Base-by-base conservation (phyloP, 228 moss, liverwort and hornwort species). In the Sphagnum magellanicum region DNA sequence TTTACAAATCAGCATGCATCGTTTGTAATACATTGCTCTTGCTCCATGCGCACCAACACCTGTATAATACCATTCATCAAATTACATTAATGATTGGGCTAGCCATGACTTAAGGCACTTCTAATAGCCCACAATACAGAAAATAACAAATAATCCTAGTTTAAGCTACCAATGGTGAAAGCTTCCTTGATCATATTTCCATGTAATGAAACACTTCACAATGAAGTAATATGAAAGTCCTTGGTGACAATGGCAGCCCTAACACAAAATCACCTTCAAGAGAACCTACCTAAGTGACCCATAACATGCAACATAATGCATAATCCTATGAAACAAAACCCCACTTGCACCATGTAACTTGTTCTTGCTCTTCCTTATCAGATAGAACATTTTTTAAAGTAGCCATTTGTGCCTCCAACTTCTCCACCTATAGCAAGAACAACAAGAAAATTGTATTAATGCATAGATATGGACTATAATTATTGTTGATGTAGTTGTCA, bases 11-110 rank as follows among this genome's bases (percentile, higher is more conserved):
- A 84, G 66, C 90, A 86, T 16, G 88, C 87, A 71, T 92, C 88
- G 61, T 92, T 91, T 64, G 81, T 81, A 61, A 74, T 83, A 65
- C 77, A 81, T 60, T 85, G 88, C 79, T 95, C 94, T 75, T 85
- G 83, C 79, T 94, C 90, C 91, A 94, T 81, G 55, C 93, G 72
- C 70, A 93, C 71, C 53, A 93, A 73, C 60, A 89, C 87, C 88
- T 93, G 67, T 71, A 78, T 11, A 50, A 32, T 32, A 32, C 32
- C 32, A 32, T 32, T 32, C 1, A 32, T 32, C 32, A 32, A 32
- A 32, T 32, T 32, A 32, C 32, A 32, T 32, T 3, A 32, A 3
- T 32, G 32, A 32, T 2, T 32, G 32, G 32, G 32, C 1, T 32
- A 32, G 32, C 32, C 32, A 32, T 32, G 32, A 32, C 32, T 32